These are phyloP conservation scores for Jacaranda copaia DNA, from an alignment of 257 asterid genomes.

Conservation along the genomic window DNA sequence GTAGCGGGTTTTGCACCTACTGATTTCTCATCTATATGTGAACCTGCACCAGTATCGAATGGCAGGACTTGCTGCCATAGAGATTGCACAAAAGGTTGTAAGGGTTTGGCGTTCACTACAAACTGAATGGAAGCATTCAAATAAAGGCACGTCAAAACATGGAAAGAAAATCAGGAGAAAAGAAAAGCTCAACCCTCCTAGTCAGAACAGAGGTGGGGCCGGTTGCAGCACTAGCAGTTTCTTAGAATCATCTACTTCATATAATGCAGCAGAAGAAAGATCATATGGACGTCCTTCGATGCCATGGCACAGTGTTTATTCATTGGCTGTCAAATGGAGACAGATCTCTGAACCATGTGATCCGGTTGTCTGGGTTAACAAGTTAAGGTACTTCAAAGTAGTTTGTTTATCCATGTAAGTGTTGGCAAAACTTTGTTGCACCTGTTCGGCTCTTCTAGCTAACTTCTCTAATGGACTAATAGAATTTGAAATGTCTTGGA, in stretches of 20 bases:
- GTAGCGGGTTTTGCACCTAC: constrained; percentile 27
- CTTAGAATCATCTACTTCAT: constrained; percentile 61
- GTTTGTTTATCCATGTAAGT: constrained; percentile 22
- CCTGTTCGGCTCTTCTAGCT: not conserved
- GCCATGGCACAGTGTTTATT: constrained; percentile 86
- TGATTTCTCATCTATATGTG: constrained; percentile 38
- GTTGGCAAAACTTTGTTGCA: not conserved
- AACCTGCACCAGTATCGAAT: constrained; percentile 79
- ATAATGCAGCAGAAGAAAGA: constrained; percentile 67
- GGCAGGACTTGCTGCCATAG: constrained; percentile 99
- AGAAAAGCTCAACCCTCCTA: constrained; percentile 67
- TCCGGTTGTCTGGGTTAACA: constrained; percentile 94
- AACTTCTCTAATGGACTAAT: constrained; percentile 5
- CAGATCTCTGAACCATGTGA: constrained; percentile 99
- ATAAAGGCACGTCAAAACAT: constrained; percentile 71
- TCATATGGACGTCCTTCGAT: constrained; percentile 70
- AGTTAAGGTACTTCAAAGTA: constrained; percentile 68
- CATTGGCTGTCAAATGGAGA: constrained; percentile 96
- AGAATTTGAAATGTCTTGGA: constrained; percentile 26
- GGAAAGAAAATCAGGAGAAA: constrained; percentile 79
- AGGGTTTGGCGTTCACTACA: constrained; percentile 94
- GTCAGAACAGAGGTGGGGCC: constrained; percentile 98
- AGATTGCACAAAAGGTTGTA: constrained; percentile 93
- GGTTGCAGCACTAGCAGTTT: constrained; percentile 95
- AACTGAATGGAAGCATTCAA: constrained; percentile 81